Evolutionary conservation across 306 rosid species (phyloP).

Genomic region (Acacia confusa): DNA sequence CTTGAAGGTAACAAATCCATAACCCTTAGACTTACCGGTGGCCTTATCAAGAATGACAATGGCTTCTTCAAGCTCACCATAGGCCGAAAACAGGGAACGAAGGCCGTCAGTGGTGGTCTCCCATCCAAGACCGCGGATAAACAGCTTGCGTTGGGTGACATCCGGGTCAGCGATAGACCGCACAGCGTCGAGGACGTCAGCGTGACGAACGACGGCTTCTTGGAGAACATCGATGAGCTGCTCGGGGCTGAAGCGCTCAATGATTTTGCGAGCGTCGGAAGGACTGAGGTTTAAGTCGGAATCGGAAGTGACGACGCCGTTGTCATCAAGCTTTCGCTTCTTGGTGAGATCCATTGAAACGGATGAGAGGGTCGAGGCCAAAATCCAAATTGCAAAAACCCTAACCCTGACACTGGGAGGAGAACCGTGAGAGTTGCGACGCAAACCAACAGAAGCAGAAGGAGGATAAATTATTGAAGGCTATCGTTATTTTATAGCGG

Average conservation of each 20-base stretch:
- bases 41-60: conserved; percentile 81
- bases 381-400: background rate
- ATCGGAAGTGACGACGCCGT: conserved; percentile 50
- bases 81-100: conserved; percentile 82
- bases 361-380: background rate
- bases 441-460: background rate
- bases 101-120: conserved; percentile 93
- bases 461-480: background rate
- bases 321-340: conserved; percentile 89
- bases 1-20: conserved; percentile 83
- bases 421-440: background rate
- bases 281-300: conserved; percentile 46
- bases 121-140: conserved; percentile 95
- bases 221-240: conserved; percentile 78
- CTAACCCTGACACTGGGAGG: background rate
- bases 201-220: conserved; percentile 68
- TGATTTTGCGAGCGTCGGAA: conserved; percentile 72
- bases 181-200: conserved; percentile 75
- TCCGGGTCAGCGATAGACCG: conserved; percentile 73
- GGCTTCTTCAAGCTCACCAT: conserved; percentile 92
- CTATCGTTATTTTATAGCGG: background rate
- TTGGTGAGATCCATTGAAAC: conserved; percentile 63
- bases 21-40: conserved; percentile 85
- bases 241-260: conserved; percentile 72
- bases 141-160: conserved; percentile 84